Base-by-base conservation (phyloP, 257 asterid species). In the Penstemon barbatus region DNA sequence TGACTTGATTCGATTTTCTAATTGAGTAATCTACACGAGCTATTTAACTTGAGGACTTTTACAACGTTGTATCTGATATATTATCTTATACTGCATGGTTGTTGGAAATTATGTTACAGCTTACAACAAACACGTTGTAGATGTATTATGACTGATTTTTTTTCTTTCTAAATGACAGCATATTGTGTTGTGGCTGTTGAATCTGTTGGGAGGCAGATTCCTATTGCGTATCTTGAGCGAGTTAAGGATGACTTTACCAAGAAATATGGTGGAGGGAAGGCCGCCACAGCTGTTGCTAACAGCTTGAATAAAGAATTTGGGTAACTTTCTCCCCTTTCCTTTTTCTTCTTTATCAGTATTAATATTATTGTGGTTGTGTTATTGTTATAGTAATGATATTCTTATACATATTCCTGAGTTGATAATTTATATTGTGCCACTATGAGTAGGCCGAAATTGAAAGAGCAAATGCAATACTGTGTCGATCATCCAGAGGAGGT, bases 161-260 rank as follows among this genome's bases (percentile, higher is more conserved):
- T 77, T 46, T 55, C 63, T 74, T 41, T 37, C 33, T 2, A 39
- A 18, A 62, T 54, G 51, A 39, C 86, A 89, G 92, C 97, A 65
- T 89, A 80, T 65, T 87, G 95, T 81, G 91, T 87, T 73, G 97
- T 89, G 79, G 95, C 97, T 79, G 88, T 87, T 68, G 95, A 89
- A 78, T 84, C 95, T 74, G 83, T 80, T 69, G 95, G 97, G 63
- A 85, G 97, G 70, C 93, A 89, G 82, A 66, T 87, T 39, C 97
- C 97, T 4, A 85, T 89, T 42, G 95, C 95, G 44, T 89, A 75
- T 71, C 89, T 89, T 51, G 95, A 89, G 83, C 79, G 92, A 55
- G 73, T 78, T 8, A 90, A 86, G 80, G 97, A 87, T 54, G 97
- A 90, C 2, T 90, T 90, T 70, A 81, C 83, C 63, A 90, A 87